phyloP scores from a whole-genome alignment of 1,284 basidiomycete genomes.

The Apiotrichum siamense region DNA sequence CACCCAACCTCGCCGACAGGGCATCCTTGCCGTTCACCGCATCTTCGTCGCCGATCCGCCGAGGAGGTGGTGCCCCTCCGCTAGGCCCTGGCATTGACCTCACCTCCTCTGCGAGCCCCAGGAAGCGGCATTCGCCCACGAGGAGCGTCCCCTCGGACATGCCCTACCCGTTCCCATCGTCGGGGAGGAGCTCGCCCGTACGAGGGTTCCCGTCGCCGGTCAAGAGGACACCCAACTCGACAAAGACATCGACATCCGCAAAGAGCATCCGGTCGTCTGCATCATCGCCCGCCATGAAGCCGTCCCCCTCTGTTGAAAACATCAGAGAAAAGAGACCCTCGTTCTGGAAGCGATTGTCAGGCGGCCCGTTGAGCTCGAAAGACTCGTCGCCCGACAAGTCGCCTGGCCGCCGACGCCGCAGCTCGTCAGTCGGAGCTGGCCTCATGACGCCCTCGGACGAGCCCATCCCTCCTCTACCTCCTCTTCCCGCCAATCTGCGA shows the following conservation, averaged over 20 bases:
- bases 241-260: background rate
- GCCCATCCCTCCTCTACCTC: constrained; percentile 28
- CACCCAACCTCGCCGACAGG: constrained; percentile 7
- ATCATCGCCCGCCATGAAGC: background rate
- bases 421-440: constrained; percentile 21
- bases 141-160: background rate
- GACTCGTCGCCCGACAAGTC: background rate
- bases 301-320: background rate
- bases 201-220: background rate
- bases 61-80: background rate
- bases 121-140: background rate
- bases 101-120: background rate
- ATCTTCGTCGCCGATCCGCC: background rate
- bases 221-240: background rate
- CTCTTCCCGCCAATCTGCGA: constrained; percentile 30
- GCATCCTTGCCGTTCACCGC: background rate
- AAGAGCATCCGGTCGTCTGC: background rate
- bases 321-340: constrained; percentile 9
- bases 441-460: background rate
- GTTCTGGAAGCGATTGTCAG: constrained; percentile 36
- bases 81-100: background rate
- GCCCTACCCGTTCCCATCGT: background rate
- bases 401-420: constrained; percentile 17
- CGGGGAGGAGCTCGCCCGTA: background rate
- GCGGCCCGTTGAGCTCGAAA: constrained; percentile 5